Evolutionary conservation across 768 basidiomycete species (phyloP), one percentile per base, ranked within the genome.

Genomic region (Trametes sanguinea): DNA sequence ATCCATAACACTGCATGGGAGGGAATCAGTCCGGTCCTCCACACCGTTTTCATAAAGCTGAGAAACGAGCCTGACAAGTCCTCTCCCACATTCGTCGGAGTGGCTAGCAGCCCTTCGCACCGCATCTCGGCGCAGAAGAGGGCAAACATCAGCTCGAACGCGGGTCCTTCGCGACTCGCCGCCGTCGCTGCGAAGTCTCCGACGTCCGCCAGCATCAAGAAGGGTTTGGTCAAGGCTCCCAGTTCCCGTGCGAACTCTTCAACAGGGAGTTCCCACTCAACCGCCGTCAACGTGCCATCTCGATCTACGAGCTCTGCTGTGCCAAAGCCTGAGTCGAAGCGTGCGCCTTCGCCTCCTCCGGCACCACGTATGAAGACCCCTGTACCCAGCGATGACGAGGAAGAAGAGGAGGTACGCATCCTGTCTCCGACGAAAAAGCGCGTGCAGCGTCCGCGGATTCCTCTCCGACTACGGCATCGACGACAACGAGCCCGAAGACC

Each of bases 1-100:
- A 68, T 68, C 6, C 64, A 65, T 52, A 42, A 42, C 29, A 32
- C 51, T 1, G 64, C 64, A 13, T 68, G 67, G 67, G 47, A 61
- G 13, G 67, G 64, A 11, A 61, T 68, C 51, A 47, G 46, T 13
- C 11, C 54, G 35, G 17, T 68, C 16, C 50, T 67, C 1, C 40
- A 43, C 5, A 57, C 50, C 7, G 46, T 67, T 6, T 8, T 30
- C 30, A 59, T 67, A 2, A 56, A 60, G 22, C 13, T 13, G 6
- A 14, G 4, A 14, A 30, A 47, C 8, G 51, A 2, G 2, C 22
- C 51, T 3, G 22, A 46, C 1, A 3, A 8, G 4, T 32, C 45
- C 10, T 27, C 44, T 22, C 57, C 51, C 10, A 43, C 42, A 7
- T 45, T 46, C 32, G 46, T 46, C 4, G 57, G 57, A 22, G 42